Conservation (phyloP, 108 stramenopile species). For the Nitzschia sp. region DNA sequence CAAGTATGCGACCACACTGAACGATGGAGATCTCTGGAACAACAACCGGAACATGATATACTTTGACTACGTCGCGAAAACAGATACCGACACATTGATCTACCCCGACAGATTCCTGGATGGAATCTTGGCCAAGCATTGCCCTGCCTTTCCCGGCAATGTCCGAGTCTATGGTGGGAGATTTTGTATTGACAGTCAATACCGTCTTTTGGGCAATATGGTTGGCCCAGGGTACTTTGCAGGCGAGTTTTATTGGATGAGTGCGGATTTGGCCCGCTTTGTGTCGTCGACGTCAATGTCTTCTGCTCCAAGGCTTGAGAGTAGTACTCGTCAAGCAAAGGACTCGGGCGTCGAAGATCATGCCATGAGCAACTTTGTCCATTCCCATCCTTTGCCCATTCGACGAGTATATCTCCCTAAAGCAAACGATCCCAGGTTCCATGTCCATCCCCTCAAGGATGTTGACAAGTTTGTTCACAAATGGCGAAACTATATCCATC, state of each 20-base stretch:
- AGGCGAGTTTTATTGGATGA: constrained; percentile 17
- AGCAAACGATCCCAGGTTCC: neutral
- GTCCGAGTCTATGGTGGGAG: constrained; percentile 6
- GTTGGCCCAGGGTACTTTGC: constrained; percentile 7
- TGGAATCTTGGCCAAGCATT: neutral
- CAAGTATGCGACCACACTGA: constrained; percentile 18
- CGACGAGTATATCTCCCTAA: neutral
- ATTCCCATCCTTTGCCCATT: constrained; percentile 6
- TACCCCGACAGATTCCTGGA: constrained; percentile 7
- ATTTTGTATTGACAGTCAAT: neutral
- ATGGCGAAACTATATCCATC: too few relatives aligned
- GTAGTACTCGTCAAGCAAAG: too few relatives aligned
- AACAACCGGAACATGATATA: too few relatives aligned
- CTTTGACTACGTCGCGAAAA: constrained; percentile 29
- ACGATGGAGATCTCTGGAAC: constrained; percentile 1
- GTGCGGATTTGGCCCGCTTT: constrained; percentile 12
- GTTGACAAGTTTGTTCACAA: too few relatives aligned
- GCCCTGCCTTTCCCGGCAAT: constrained; percentile 14
- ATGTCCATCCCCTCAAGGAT: constrained; percentile 6
- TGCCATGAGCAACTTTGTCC: constrained; percentile 33
- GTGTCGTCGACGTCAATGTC: neutral
- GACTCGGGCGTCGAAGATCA: constrained; percentile 18
- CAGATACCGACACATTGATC: constrained; percentile 20
- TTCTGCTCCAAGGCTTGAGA: too few relatives aligned
- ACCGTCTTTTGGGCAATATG: too few relatives aligned